Evolutionary conservation across 108 stramenopile species (phyloP).

Genomic region (Mediolabrus comicus): DNA sequence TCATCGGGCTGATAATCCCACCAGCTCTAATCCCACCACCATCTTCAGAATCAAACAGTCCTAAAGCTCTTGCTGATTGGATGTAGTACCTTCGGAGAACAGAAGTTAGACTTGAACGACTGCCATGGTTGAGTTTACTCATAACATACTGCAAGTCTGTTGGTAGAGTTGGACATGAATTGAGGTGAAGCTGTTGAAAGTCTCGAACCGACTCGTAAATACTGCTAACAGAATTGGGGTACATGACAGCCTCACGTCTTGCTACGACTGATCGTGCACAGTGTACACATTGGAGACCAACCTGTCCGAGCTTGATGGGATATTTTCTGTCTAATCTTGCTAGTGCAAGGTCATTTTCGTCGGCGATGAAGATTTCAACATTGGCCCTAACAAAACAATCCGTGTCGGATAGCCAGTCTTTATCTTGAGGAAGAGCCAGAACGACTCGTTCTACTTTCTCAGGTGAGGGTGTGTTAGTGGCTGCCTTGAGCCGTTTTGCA

Average conservation of each 20-base stretch:
- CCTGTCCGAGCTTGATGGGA: slow-evolving; percentile 71
- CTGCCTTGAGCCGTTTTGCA: not conserved
- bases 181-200: slow-evolving; percentile 79
- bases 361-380: slow-evolving; percentile 80
- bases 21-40: slow-evolving; percentile 74
- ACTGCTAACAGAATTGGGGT: slow-evolving; percentile 75
- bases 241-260: slow-evolving; percentile 59
- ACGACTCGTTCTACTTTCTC: slow-evolving; percentile 36
- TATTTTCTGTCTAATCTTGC: slow-evolving; percentile 47
- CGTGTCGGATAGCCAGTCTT: slow-evolving; percentile 82
- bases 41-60: slow-evolving; percentile 68
- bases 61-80: slow-evolving; percentile 73
- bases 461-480: not conserved
- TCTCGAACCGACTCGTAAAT: slow-evolving; percentile 84
- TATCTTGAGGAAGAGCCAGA: slow-evolving; percentile 82
- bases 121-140: slow-evolving; percentile 46
- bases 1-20: slow-evolving; percentile 12
- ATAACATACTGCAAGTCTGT: slow-evolving; percentile 47
- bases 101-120: slow-evolving; percentile 72
- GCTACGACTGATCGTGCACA: slow-evolving; percentile 52
- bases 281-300: slow-evolving; percentile 83
- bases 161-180: slow-evolving; percentile 64
- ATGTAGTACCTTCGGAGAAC: slow-evolving; percentile 82
- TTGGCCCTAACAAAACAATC: slow-evolving; percentile 78
- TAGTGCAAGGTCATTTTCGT: slow-evolving; percentile 55